phyloP scores from a whole-genome alignment of 352 stramenopile genomes.

The Globisporangium lucens region DNA sequence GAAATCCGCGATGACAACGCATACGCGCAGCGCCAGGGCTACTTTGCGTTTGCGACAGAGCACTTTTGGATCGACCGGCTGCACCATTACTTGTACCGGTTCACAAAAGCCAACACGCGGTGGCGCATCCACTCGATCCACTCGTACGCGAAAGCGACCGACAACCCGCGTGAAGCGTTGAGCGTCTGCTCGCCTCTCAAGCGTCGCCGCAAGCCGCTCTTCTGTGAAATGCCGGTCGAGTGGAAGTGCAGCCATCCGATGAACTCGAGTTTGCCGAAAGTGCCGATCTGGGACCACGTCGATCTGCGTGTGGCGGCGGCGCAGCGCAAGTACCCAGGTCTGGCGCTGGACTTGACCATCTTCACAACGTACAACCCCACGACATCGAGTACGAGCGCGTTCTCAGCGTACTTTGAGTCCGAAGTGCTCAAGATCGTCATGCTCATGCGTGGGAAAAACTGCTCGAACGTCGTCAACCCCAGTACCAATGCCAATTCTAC shows the following conservation, averaged over 20 bases:
- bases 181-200: conserved; percentile 15
- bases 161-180: conserved; percentile 6
- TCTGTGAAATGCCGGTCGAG: conserved; percentile 17
- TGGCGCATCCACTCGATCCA: conserved; percentile 21
- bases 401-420: conserved; percentile 18
- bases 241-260: conserved; percentile 11
- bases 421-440: conserved; percentile 28
- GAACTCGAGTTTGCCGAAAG: conserved; percentile 10
- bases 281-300: conserved; percentile 24
- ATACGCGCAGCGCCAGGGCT: neutral
- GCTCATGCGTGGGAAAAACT: conserved; percentile 21
- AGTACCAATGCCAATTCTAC: neutral
- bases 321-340: conserved; percentile 15
- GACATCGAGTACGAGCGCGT: neutral
- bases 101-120: conserved; percentile 14
- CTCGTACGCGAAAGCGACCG: conserved; percentile 11
- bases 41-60: conserved; percentile 18
- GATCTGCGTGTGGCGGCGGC: conserved; percentile 12
- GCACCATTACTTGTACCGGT: conserved; percentile 24
- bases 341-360: conserved; percentile 18
- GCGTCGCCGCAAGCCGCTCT: conserved; percentile 8
- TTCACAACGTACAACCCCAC: conserved; percentile 18
- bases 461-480: neutral
- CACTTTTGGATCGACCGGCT: conserved; percentile 36
- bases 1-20: neutral